Conservation (phyloP, 1,284 basidiomycete species). For the Rhodotorula mucilaginosa region DNA sequence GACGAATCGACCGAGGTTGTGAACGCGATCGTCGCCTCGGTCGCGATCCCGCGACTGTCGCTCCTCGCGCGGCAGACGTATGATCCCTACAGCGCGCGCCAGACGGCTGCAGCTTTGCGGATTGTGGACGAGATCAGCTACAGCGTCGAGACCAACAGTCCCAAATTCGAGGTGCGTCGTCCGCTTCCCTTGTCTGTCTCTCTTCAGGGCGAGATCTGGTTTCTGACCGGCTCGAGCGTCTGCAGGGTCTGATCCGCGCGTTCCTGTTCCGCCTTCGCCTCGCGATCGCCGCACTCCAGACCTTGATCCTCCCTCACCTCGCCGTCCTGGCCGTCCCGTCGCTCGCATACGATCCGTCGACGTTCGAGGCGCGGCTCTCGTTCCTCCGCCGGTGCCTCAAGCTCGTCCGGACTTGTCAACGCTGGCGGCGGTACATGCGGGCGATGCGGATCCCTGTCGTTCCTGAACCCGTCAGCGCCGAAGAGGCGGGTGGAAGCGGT, state of each 20-base stretch:
- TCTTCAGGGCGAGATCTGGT: not conserved
- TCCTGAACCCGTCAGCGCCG: not conserved
- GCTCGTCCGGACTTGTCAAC: constrained; percentile 66
- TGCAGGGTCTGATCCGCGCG: constrained; percentile 65
- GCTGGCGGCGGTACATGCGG: constrained; percentile 68
- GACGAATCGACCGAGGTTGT: constrained; percentile 81
- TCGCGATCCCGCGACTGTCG: constrained; percentile 71
- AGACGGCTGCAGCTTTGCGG: constrained; percentile 66
- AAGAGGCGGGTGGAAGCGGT: not conserved
- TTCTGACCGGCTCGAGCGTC: not conserved
- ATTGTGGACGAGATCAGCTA: constrained; percentile 70
- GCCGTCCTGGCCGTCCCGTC: constrained; percentile 48
- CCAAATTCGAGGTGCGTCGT: constrained; percentile 63
- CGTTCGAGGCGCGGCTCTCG: constrained; percentile 67
- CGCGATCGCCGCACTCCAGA: constrained; percentile 44
- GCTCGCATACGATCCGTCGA: constrained; percentile 70
- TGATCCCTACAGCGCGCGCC: constrained; percentile 73
- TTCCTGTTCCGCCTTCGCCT: constrained; percentile 59
- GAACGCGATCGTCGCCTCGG: constrained; percentile 78
- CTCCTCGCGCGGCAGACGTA: constrained; percentile 69
- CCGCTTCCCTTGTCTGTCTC: not conserved
- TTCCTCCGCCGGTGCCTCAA: constrained; percentile 69
- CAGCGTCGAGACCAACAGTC: constrained; percentile 64
- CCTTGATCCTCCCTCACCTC: constrained; percentile 54
- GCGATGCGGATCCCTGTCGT: constrained; percentile 26